Conservation (phyloP, 345 rosid species). For the Odontarrhena argentea region DNA sequence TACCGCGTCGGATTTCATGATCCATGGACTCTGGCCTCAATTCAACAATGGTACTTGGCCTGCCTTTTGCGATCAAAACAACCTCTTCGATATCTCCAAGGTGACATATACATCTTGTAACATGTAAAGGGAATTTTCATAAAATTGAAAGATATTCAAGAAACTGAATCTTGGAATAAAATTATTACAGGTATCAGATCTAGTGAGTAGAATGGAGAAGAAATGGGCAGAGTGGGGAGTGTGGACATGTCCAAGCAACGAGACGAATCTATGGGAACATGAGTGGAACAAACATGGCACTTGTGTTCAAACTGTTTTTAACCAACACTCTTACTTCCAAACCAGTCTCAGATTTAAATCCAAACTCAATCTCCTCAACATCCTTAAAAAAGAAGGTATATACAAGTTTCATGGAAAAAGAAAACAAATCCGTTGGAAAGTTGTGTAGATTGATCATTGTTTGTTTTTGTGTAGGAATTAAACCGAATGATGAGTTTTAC, state of each 20-base stretch:
- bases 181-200: constrained; percentile 60
- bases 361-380: constrained; percentile 57
- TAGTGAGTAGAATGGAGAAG: constrained; percentile 48
- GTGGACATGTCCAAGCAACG: constrained; percentile 68
- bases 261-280: constrained; percentile 68
- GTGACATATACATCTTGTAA: background rate
- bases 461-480: constrained; percentile 50
- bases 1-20: constrained; percentile 68
- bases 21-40: constrained; percentile 97
- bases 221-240: constrained; percentile 83
- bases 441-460: background rate
- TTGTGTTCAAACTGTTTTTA: constrained; percentile 68
- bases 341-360: constrained; percentile 57
- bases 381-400: constrained; percentile 52
- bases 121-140: background rate
- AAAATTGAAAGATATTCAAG: background rate
- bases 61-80: constrained; percentile 52
- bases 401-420: background rate
- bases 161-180: background rate
- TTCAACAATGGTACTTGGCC: constrained; percentile 77
- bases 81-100: constrained; percentile 43
- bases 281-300: constrained; percentile 91
- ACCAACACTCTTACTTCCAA: constrained; percentile 68
- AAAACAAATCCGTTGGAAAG: no score
- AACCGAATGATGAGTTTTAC: constrained; percentile 61